Evolutionary conservation across 306 rosid genomes (phyloP).

Genomic region (Cajanus cajan): DNA sequence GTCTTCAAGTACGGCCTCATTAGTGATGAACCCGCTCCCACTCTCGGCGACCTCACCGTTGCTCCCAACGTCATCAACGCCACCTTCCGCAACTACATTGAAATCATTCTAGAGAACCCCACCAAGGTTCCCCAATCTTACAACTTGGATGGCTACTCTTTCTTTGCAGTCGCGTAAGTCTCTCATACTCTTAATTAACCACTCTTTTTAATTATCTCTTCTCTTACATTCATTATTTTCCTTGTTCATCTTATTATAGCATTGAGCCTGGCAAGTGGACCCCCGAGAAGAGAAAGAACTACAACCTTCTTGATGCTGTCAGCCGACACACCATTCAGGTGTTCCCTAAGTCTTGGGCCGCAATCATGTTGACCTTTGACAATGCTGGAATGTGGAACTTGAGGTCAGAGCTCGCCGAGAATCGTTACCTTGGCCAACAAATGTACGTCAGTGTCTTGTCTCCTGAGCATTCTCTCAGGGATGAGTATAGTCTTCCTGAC

Average conservation of each 20-base stretch:
- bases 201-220: too few species aligned
- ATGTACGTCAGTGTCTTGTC: constrained; percentile 53
- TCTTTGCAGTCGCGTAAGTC: constrained; percentile 66
- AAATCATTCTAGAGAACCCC: constrained; percentile 82
- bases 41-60: background rate
- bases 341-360: constrained; percentile 70
- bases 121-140: constrained; percentile 63
- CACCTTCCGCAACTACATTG: constrained; percentile 54
- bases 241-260: too few species aligned
- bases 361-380: constrained; percentile 59
- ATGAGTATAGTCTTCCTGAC: constrained; percentile 63
- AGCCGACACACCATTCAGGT: constrained; percentile 83
- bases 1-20: constrained; percentile 58
- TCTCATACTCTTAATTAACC: too few species aligned
- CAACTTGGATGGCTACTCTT: constrained; percentile 68
- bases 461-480: constrained; percentile 45
- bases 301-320: constrained; percentile 73
- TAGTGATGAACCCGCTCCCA: constrained; percentile 24
- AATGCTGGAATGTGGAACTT: constrained; percentile 79
- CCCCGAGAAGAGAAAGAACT: constrained; percentile 54
- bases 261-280: constrained; percentile 78
- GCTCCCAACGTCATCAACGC: constrained; percentile 55
- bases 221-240: too few species aligned
- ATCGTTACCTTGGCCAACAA: constrained; percentile 66
- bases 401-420: constrained; percentile 58